Evolutionary conservation across 495 filamentous ascomycete genomes (phyloP).

Genomic region (Neurospora intermedia): DNA sequence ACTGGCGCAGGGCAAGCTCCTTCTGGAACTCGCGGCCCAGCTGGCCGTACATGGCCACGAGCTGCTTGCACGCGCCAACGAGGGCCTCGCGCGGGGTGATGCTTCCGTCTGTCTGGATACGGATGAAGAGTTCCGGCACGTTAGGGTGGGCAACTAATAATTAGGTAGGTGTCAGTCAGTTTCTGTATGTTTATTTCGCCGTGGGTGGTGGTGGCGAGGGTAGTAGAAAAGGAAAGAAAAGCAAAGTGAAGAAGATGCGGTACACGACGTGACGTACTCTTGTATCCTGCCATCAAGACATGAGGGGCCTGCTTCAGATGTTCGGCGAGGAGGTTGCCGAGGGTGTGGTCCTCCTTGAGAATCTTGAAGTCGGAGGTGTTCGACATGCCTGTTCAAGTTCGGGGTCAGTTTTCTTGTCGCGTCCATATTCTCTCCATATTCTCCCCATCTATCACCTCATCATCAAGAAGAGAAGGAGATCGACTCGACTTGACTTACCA

Average conservation of each 20-base stretch:
- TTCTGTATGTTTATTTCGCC: neutral
- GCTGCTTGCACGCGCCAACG: conserved; percentile 60
- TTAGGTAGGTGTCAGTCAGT: conserved; percentile 5
- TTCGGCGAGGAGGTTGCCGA: conserved; percentile 77
- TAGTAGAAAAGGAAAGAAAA: too few species aligned
- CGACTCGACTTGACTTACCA: conserved; percentile 48
- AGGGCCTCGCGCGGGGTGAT: conserved; percentile 80
- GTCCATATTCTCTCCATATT: neutral
- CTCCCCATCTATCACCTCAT: neutral
- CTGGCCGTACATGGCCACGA: conserved; percentile 65
- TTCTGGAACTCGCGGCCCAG: conserved; percentile 85
- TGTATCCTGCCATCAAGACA: conserved; percentile 81
- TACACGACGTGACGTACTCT: conserved; percentile 40
- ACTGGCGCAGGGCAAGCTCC: conserved; percentile 88
- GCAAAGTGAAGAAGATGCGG: neutral
- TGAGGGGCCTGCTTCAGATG: conserved; percentile 69
- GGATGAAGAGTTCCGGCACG: conserved; percentile 73
- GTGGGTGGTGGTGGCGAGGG: too few species aligned
- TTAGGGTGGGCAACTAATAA: conserved; percentile 68
- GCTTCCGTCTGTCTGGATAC: conserved; percentile 83
- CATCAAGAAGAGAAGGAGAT: too few species aligned
- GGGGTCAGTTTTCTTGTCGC: too few species aligned
- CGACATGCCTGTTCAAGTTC: conserved; percentile 46
- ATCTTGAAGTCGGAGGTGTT: conserved; percentile 83
- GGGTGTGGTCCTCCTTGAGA: conserved; percentile 94